Base-by-base conservation (phyloP, 2,329 filamentous ascomycete species). In the Dendryphion nanum region DNA sequence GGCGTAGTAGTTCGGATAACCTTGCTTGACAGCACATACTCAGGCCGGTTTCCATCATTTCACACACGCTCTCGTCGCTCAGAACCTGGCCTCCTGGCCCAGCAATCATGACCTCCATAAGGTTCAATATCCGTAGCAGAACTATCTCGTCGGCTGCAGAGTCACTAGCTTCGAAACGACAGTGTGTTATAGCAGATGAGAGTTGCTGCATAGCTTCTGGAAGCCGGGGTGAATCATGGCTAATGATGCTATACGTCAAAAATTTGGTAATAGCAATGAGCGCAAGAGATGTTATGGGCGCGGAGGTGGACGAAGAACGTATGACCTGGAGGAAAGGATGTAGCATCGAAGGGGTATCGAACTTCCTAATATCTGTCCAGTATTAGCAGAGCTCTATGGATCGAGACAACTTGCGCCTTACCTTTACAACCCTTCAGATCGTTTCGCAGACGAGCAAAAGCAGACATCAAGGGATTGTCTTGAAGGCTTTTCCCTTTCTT, bases 101-200 rank as follows among this genome's bases (percentile, higher is more conserved):
- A 13, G 90, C 94, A 55, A 98, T 84, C 86, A 98, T 96, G 57
- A 89, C 87, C 67, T 98, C 93, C 93, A 98, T 98, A 32, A 98
- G 77, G 61, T 95, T 93, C 42, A 98, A 69, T 55, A 98, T 97
- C 70, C 94, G 85, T 39, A 97, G 73, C 38, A 97, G 77, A 12
- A 98, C 94, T 37, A 97, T 89, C 67, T 98, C 93, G 59, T 96
- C 93, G 44, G 94, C 89, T 1, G 90, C 83, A 14, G 89, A 89
- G 63, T 98, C 93, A 63, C 89, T 96, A 18, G 93, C 91, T 67
- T 97, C 93, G 58, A 98, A 98, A 43, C 94, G 85, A 61, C 93
- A 98, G 64, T 98, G 91, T 33, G 93, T 98, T 47, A 98, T 93
- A 5, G 93, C 93, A 13, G 89, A 88, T 13, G 91, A 95, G 18